Base-by-base conservation (phyloP, 768 basidiomycete species). In the Amanita rubescens region DNA sequence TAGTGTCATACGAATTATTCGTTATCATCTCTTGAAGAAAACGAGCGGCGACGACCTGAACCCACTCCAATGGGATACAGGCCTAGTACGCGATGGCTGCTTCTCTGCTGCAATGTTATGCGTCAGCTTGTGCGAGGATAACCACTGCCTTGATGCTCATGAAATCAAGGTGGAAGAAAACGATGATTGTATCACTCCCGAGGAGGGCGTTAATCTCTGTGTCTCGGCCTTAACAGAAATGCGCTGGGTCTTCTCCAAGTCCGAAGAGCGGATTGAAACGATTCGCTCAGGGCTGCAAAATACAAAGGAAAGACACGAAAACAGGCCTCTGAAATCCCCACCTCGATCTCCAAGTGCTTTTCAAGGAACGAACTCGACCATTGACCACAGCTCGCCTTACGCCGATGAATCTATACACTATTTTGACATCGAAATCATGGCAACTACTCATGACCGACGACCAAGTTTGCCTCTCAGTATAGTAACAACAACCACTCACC, bases 51-150 rank as follows among this genome's bases (percentile, higher is more conserved):
- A 54, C 15, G 65, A 67, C 35, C 60, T 66, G 19, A 74, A 74
- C 11, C 79, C 95, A 59, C 92, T 96, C 63, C 77, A 76, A 60
- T 94, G 86, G 75, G 94, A 97, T 64, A 81, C 91, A 1, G 85
- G 87, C 17, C 75, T 94, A 3, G 82, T 94, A 50, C 80, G 89
- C 17, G 93, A 95, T 60, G 94, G 94, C 3, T 90, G 87, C 61
- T 95, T 87, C 75, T 94, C 87, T 60, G 89, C 90, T 3, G 91
- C 83, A 2, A 80, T 86, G 57, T 70, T 93, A 35, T 77, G 90
- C 5, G 88, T 87, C 0, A 82, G 79, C 14, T 71, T 80, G 4
- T 82, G 85, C 15, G 67, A 68, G 37, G 74, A 75, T n/a, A 61
- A 68, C 33, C 61, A 71, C 5, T 71, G 73, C 32, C 45, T 59